Conservation (phyloP, 441 rosid genomes). For the Francoa sonchifolia region DNA sequence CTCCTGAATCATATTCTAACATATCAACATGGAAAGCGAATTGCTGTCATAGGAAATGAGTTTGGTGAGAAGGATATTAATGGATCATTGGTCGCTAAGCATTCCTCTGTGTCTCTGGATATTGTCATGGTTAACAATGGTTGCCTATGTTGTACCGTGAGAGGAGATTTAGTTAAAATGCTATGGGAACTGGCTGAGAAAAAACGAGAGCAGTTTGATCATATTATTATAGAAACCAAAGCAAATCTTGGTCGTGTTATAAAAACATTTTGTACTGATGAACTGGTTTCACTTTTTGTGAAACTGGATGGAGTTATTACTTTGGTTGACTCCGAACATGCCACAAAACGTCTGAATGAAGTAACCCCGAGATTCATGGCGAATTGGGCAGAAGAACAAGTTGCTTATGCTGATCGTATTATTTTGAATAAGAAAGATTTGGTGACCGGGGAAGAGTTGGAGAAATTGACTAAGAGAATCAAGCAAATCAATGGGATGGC, state of each 20-base stretch:
- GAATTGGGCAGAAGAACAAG: constrained; percentile 61
- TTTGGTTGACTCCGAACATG: constrained; percentile 62
- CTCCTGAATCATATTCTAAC: constrained; percentile 64
- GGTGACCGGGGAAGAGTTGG: constrained; percentile 41
- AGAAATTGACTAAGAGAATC: constrained; percentile 35
- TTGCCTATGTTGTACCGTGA: constrained; percentile 62
- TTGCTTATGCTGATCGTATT: constrained; percentile 69
- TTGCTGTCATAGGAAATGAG: constrained; percentile 77
- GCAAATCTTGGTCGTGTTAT: no score
- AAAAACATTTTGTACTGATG: constrained; percentile 61
- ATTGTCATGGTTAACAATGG: constrained; percentile 69
- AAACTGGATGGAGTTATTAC: constrained; percentile 72
- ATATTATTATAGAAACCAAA: constrained; percentile 66
- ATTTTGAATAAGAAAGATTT: constrained; percentile 67
- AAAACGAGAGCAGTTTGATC: constrained; percentile 50
- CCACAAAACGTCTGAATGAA: constrained; percentile 54
- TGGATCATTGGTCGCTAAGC: constrained; percentile 67
- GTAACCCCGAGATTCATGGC: constrained; percentile 62
- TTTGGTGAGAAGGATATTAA: constrained; percentile 74
- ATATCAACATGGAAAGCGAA: constrained; percentile 55
- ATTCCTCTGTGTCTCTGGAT: constrained; percentile 50
- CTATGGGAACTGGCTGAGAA: constrained; percentile 47
- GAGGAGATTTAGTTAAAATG: constrained; percentile 73
- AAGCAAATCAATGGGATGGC: constrained; percentile 61
- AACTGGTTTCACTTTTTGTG: constrained; percentile 38